phyloP scores from a whole-genome alignment of 768 basidiomycete species.

The Leccinum boreale region DNA sequence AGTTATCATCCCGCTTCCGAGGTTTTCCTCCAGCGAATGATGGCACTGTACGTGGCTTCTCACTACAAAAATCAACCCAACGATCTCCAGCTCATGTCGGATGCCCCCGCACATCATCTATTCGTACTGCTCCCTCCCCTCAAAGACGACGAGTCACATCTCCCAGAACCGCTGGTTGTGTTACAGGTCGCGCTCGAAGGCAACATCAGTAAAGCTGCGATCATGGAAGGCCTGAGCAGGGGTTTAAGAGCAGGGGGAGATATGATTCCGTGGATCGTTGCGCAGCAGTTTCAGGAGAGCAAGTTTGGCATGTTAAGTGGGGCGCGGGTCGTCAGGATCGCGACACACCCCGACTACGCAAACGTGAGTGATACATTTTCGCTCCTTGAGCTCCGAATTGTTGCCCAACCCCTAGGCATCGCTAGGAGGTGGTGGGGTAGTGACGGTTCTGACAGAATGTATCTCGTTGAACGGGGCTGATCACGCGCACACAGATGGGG shows the following conservation, averaged over 20 bases:
- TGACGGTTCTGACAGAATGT: not conserved
- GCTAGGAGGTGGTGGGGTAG: not conserved
- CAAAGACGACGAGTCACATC: constrained; percentile 81
- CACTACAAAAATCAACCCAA: constrained; percentile 99
- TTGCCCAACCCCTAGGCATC: not conserved
- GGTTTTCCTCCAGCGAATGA: constrained; percentile 95
- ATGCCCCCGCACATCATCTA: constrained; percentile 95
- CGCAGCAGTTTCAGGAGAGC: constrained; percentile 94
- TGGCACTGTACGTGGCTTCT: constrained; percentile 94
- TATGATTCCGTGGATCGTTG: constrained; percentile 96
- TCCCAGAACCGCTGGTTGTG: constrained; percentile 95
- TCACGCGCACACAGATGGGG: constrained; percentile 70
- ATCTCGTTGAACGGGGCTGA: constrained; percentile 2
- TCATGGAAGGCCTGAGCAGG: constrained; percentile 81
- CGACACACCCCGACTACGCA: constrained; percentile 93
- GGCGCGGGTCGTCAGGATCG: constrained; percentile 87
- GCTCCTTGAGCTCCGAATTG: not conserved
- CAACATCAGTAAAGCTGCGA: constrained; percentile 78
- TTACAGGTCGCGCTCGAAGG: constrained; percentile 96
- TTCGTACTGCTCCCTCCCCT: constrained; percentile 95
- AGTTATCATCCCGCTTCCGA: constrained; percentile 98
- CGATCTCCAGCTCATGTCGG: constrained; percentile 94
- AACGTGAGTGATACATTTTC: constrained; percentile 50
- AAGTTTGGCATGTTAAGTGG: constrained; percentile 92
- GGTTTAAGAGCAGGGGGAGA: constrained; percentile 89